A percentile compares a stretch with the other conserved stretches of the same genome.
phyloP scores from a whole-genome alignment of 2,329 filamentous ascomycete species.

The Botrytis deweyae region DNA sequence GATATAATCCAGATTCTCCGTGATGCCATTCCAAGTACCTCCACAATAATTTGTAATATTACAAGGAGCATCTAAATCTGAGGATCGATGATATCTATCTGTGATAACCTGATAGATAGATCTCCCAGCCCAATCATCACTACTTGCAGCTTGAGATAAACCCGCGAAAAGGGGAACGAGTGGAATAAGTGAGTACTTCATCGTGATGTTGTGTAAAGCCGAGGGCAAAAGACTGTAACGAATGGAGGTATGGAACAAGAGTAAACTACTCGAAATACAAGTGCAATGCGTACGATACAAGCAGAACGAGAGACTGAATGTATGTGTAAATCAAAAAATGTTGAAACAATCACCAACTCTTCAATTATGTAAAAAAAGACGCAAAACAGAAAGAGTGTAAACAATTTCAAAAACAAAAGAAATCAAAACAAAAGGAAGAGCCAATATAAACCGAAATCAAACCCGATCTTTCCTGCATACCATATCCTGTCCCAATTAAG shows the following conservation, averaged over 20 bases:
- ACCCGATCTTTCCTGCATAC: background rate
- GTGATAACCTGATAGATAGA: conserved; percentile 21
- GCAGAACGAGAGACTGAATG: conserved; percentile 6
- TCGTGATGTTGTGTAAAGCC: conserved; percentile 5
- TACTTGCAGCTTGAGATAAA: conserved; percentile 14
- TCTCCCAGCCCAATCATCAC: conserved; percentile 17
- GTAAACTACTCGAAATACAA: background rate
- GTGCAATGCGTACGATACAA: conserved; percentile 1
- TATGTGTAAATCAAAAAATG: background rate
- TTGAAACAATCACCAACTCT: background rate
- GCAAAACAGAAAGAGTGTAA: background rate
- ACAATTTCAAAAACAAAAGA: background rate
- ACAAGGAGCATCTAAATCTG: conserved; percentile 34
- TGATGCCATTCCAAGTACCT: conserved; percentile 45
- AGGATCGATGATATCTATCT: conserved; percentile 45
- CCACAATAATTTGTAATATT: conserved; percentile 46
- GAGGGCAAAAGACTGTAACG: conserved; percentile 1
- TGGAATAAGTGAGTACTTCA: conserved; percentile 18
- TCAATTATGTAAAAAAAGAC: background rate
- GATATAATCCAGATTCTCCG: conserved; percentile 45
- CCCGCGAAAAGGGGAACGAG: conserved; percentile 6
- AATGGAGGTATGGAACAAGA: conserved; percentile 5
- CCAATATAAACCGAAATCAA: background rate
- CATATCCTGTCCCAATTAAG: background rate
- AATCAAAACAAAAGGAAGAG: background rate